Percentiles rank a stretch among this genome's conserved stretches.
Evolutionary conservation across 371 early-diverging fungal genomes (phyloP).

Genomic region (Sporodiniella umbellata): DNA sequence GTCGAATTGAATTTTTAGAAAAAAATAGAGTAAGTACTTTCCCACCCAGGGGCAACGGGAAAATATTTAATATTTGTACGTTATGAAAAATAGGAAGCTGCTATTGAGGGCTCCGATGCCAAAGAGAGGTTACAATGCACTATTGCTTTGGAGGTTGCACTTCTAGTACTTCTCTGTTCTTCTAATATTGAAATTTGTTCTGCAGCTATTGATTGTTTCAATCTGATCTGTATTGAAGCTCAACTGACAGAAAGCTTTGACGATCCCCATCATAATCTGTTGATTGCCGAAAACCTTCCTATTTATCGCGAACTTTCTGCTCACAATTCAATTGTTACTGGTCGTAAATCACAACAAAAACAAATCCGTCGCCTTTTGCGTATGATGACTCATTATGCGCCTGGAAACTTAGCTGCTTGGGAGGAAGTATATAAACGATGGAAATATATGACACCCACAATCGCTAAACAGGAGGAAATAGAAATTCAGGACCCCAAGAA

Average conservation of each 20-base stretch:
- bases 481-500: background rate
- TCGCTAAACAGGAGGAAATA: conserved; percentile 47
- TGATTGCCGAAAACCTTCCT: conserved; percentile 68
- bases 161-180: conserved; percentile 74
- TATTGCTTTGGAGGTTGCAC: conserved; percentile 73
- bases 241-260: conserved; percentile 57
- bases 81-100: conserved; percentile 41
- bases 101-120: conserved; percentile 51
- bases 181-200: conserved; percentile 72
- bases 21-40: conserved; percentile 28
- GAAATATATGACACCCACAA: conserved; percentile 60
- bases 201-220: conserved; percentile 60
- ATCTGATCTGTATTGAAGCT: conserved; percentile 61
- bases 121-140: conserved; percentile 67
- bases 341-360: conserved; percentile 77
- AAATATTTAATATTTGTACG: background rate
- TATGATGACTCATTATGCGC: conserved; percentile 64
- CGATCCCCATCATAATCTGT: conserved; percentile 51
- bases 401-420: conserved; percentile 83
- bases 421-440: conserved; percentile 84
- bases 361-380: conserved; percentile 70
- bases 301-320: conserved; percentile 72
- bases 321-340: conserved; percentile 59
- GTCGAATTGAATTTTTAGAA: conserved; percentile 62
- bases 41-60: too few species aligned